Conservation (phyloP, 257 asterid species). For the Paraleonurus japonicus region DNA sequence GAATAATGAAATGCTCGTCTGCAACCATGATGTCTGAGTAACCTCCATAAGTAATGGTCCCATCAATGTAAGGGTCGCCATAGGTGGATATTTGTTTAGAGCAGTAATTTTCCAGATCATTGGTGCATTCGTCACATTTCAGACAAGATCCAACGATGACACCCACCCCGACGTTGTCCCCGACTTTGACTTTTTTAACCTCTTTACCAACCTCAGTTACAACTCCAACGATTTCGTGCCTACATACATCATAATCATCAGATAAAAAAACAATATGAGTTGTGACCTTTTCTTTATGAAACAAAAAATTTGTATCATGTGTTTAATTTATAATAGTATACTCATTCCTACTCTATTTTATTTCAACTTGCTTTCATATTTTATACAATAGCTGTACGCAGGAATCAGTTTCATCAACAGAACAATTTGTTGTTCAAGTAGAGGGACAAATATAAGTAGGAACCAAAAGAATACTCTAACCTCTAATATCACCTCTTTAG, state of each 20-base stretch:
- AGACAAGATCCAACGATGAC: constrained; percentile 21
- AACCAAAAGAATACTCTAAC: no score
- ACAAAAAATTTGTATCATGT: neutral
- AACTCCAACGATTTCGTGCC: constrained; percentile 25
- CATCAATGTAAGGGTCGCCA: constrained; percentile 12
- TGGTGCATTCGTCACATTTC: constrained; percentile 6
- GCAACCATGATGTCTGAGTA: constrained; percentile 26
- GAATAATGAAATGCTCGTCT: constrained; percentile 43
- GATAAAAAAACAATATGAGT: neutral
- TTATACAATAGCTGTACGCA: neutral
- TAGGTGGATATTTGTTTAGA: constrained; percentile 12
- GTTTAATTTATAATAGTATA: no score
- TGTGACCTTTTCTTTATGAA: neutral
- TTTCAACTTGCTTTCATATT: neutral
- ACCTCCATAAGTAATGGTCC: constrained; percentile 20
- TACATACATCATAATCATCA: neutral
- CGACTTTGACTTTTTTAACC: constrained; percentile 15
- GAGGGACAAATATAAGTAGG: no score
- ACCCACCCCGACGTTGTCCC: constrained; percentile 20
- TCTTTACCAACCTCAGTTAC: constrained; percentile 22
- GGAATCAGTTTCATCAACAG: neutral
- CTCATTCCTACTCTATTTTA: neutral
- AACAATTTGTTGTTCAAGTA: no score
- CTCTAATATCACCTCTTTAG: no score
- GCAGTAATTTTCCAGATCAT: constrained; percentile 25